Evolutionary conservation across 2,329 filamentous ascomycete species (phyloP), one percentile per base, ranked within the genome.

Genomic region (Penicillium sp.): DNA sequence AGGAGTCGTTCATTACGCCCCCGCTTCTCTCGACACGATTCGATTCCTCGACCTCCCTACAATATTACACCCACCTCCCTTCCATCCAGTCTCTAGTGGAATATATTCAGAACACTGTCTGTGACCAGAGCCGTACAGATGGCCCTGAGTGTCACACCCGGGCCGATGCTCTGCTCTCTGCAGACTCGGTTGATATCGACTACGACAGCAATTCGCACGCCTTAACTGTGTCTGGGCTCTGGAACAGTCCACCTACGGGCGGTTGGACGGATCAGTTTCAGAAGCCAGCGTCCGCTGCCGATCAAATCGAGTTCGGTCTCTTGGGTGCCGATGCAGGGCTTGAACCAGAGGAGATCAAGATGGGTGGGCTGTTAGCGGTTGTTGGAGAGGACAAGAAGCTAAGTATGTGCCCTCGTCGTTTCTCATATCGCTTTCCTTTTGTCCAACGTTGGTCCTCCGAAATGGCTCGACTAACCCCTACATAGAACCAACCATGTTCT

Each of bases 271-370:
- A 83, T 50, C 68, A 68, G 4, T 75, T 81, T 27, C 56, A 66
- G 13, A 70, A 70, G 48, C 51, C 67, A 56, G 23, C 57, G 33
- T 58, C 64, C 45, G 62, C 64, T 8, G 62, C 59, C 1, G 79
- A 85, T 47, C 84, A 88, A 47, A 82, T 91, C 5, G 93, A 97
- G 71, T 84, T 97, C 21, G 93, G 93, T 16, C 82, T 97, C 41
- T 77, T 97, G 56, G 85, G 84, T 6, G 79, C 82, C 11, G 87
- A 92, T 63, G 77, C 78, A 4, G 67, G 73, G 19, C 65, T 62
- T 15, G 86, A 91, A 57, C 77, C 84, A 0, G 85, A 92, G 71
- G 90, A 96, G 63, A 75, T 96, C 13, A 88, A 88, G 38, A 81
- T 96, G 39, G 87, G 87, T 5, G 93, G 93, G 3, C 83, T 92